Percentiles rank a stretch among this genome's conserved stretches.
These are phyloP conservation scores for Lolium perenne DNA, from an alignment of 176 grass and related monocot species.

Conservation along the genomic window DNA sequence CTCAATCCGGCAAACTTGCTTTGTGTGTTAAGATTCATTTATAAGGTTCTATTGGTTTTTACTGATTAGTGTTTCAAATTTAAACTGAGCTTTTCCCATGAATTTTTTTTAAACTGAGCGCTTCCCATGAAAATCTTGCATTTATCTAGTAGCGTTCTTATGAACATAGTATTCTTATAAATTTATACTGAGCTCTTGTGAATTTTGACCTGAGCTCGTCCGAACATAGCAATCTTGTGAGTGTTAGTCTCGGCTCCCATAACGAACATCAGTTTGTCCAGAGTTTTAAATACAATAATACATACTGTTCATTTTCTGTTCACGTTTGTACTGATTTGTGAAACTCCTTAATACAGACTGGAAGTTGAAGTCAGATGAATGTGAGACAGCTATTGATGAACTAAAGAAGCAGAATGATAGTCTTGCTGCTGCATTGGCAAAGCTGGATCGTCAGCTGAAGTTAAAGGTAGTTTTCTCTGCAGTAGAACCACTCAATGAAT, in stretches of 20 bases:
- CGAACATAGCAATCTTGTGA: not conserved
- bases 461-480: slow-evolving; percentile 69
- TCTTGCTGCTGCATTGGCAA: slow-evolving; percentile 64
- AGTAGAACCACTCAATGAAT: slow-evolving; percentile 11
- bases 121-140: not conserved
- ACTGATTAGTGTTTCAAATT: slow-evolving; percentile 4
- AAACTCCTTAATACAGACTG: slow-evolving; percentile 61
- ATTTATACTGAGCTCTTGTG: not conserved
- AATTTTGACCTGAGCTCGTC: slow-evolving; percentile 14
- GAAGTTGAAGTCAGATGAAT: slow-evolving; percentile 96
- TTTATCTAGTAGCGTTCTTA: not conserved
- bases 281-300: slow-evolving; percentile 19
- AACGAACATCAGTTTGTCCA: not conserved
- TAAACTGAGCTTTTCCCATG: not conserved
- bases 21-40: slow-evolving; percentile 28
- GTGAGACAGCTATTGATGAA: slow-evolving; percentile 76
- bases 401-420: slow-evolving; percentile 78
- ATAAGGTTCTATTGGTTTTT: not conserved
- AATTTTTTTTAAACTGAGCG: not conserved
- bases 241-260: slow-evolving; percentile 10
- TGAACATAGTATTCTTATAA: not conserved
- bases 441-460: slow-evolving; percentile 77
- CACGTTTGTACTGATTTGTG: slow-evolving; percentile 36
- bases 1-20: not conserved
- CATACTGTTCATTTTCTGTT: slow-evolving; percentile 28